Percentiles rank a stretch among this genome's conserved stretches.
Conservation (phyloP, 2,329 filamentous ascomycete genomes). For the Aspergillus sp. region DNA sequence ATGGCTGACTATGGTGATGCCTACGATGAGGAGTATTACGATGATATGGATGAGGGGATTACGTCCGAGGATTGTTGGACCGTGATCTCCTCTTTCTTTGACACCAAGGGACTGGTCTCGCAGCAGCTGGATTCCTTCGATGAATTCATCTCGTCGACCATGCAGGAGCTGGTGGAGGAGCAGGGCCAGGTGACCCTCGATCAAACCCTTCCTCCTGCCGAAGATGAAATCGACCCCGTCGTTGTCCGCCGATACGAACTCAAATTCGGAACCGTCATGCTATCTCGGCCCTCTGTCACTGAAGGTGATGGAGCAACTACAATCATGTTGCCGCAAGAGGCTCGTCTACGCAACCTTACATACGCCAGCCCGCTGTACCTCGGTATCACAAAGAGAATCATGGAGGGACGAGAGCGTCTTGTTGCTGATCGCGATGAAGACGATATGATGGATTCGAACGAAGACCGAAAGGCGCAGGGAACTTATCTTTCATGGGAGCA, state of each 20-base stretch:
- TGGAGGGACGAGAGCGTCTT: conserved; percentile 77
- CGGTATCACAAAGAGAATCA: conserved; percentile 82
- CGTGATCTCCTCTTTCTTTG: conserved; percentile 96
- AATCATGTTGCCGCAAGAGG: conserved; percentile 90
- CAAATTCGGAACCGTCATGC: conserved; percentile 86
- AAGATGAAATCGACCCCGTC: conserved; percentile 74
- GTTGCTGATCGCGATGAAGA: conserved; percentile 70
- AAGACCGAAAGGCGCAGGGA: conserved; percentile 50
- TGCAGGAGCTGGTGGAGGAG: conserved; percentile 92
- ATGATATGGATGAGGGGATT: conserved; percentile 72
- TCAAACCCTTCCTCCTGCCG: conserved; percentile 79
- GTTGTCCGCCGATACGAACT: conserved; percentile 92
- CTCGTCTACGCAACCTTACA: conserved; percentile 91
- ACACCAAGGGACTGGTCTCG: conserved; percentile 91
- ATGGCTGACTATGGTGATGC: conserved; percentile 65
- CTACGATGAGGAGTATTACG: conserved; percentile 72
- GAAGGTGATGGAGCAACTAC: conserved; percentile 90
- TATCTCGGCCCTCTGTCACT: conserved; percentile 87
- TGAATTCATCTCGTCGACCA: conserved; percentile 91
- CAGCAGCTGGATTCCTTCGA: conserved; percentile 99
- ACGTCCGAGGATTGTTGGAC: conserved; percentile 98
- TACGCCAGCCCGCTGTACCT: conserved; percentile 92
- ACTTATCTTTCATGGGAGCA: conserved; percentile 55
- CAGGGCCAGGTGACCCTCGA: conserved; percentile 92
- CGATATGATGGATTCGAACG: conserved; percentile 57